Evolutionary conservation across 208 protist genomes (phyloP).

Genomic region (Leishmania mexicana): DNA sequence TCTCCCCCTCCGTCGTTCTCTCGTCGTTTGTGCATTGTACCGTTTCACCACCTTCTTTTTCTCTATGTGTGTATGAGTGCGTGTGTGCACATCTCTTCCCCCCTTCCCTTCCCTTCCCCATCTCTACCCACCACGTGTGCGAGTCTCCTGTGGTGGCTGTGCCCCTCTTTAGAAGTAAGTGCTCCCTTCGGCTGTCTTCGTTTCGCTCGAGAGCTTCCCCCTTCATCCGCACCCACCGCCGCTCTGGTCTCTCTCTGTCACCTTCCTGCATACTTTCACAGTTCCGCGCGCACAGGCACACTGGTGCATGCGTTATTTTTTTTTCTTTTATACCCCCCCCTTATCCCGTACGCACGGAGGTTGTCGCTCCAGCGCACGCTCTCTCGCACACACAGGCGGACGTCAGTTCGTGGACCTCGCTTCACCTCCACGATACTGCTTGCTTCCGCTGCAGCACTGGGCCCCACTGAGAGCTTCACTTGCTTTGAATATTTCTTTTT

Average conservation of each 20-base stretch:
- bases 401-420: neutral
- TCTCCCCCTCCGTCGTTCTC: neutral
- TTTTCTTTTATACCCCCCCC: neutral
- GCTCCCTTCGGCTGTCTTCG: neutral
- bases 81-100: neutral
- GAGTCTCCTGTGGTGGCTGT: neutral
- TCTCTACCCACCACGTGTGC: neutral
- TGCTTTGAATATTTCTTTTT: neutral
- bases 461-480: neutral
- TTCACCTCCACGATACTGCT: neutral
- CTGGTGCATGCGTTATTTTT: neutral
- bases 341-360: neutral
- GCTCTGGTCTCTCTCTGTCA: neutral
- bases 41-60: neutral
- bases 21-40: neutral
- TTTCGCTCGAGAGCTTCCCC: neutral
- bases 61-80: no score
- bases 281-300: neutral
- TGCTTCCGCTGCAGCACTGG: no score
- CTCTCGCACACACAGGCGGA: neutral
- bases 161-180: neutral
- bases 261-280: neutral
- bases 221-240: neutral
- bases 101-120: neutral
- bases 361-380: neutral